These are phyloP conservation scores for Fusarium armeniacum DNA, from an alignment of 2,329 filamentous ascomycete species.

Conservation along the genomic window DNA sequence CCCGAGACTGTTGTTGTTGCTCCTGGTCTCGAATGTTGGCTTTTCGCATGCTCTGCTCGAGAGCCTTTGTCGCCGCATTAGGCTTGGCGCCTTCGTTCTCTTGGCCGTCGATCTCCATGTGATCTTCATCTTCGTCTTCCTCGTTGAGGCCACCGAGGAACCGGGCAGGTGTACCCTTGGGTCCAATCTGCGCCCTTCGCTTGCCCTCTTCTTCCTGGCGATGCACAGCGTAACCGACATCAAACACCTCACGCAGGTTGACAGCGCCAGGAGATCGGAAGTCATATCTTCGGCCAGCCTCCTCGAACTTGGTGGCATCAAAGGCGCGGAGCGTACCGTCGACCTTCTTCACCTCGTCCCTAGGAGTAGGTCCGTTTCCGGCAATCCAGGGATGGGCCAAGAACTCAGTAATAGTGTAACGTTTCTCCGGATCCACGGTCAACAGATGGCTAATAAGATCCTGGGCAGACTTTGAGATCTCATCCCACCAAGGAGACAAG, in stretches of 20 bases:
- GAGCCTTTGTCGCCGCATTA: constrained; percentile 70
- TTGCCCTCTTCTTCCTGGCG: constrained; percentile 96
- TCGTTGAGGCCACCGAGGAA: constrained; percentile 76
- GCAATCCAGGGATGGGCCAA: constrained; percentile 95
- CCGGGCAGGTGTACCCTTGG: constrained; percentile 73
- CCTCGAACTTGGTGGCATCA: constrained; percentile 66
- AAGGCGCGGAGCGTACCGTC: constrained; percentile 65
- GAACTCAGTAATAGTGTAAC: constrained; percentile 94
- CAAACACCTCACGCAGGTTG: constrained; percentile 96
- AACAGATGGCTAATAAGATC: constrained; percentile 94
- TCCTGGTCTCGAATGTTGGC: constrained; percentile 76
- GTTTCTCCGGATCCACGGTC: constrained; percentile 94
- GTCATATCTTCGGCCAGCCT: constrained; percentile 80
- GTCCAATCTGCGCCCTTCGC: constrained; percentile 84
- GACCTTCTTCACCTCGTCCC: constrained; percentile 71
- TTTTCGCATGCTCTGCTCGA: constrained; percentile 90
- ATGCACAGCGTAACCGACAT: constrained; percentile 98
- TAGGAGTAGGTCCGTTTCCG: constrained; percentile 69
- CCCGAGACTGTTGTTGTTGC: constrained; percentile 48
- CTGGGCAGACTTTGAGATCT: constrained; percentile 94
- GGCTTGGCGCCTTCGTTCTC: constrained; percentile 61
- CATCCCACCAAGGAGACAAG: constrained; percentile 98
- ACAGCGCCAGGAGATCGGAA: constrained; percentile 96
- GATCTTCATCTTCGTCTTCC: constrained; percentile 65
- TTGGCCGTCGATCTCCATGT: constrained; percentile 73